phyloP scores from a whole-genome alignment of 1,284 basidiomycete species.

The Malassezia nana region DNA sequence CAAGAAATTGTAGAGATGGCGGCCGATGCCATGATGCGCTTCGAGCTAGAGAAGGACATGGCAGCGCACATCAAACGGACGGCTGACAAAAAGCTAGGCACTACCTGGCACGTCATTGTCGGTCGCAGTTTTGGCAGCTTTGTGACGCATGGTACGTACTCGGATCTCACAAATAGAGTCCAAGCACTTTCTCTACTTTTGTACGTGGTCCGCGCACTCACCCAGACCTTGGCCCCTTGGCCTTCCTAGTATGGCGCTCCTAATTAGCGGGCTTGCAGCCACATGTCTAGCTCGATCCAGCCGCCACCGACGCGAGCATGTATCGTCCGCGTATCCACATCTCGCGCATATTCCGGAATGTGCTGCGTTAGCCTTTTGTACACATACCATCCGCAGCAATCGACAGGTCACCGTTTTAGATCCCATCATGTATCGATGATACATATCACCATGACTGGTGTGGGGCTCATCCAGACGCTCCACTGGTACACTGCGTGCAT shows the following conservation, averaged over 20 bases:
- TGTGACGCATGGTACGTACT: conserved; percentile 77
- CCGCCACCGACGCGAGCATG: conserved; percentile 51
- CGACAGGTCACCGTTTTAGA: conserved; percentile 62
- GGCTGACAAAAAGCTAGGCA: conserved; percentile 78
- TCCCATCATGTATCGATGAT: conserved; percentile 65
- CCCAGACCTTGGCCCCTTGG: conserved; percentile 43
- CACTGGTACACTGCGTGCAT: conserved; percentile 62
- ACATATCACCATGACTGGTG: conserved; percentile 58
- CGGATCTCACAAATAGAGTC: conserved; percentile 24
- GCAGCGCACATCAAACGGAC: conserved; percentile 96
- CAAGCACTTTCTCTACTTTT: conserved; percentile 48
- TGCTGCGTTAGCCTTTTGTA: conserved; percentile 42
- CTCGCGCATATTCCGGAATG: conserved; percentile 13
- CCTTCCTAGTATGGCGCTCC: conserved; percentile 46
- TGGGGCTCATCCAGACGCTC: conserved; percentile 66
- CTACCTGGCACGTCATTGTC: conserved; percentile 96
- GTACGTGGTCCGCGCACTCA: conserved; percentile 23
- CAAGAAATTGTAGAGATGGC: conserved; percentile 80
- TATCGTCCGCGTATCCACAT: conserved; percentile 18
- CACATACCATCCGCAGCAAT: conserved; percentile 59
- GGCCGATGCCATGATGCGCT: conserved; percentile 72
- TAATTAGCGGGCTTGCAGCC: conserved; percentile 51
- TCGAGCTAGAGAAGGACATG: conserved; percentile 88
- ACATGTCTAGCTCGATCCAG: conserved; percentile 74
- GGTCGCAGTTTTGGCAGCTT: conserved; percentile 87